These are phyloP conservation scores for Fusarium chaquense DNA, from an alignment of 2,329 filamentous ascomycete genomes.

Conservation along the genomic window DNA sequence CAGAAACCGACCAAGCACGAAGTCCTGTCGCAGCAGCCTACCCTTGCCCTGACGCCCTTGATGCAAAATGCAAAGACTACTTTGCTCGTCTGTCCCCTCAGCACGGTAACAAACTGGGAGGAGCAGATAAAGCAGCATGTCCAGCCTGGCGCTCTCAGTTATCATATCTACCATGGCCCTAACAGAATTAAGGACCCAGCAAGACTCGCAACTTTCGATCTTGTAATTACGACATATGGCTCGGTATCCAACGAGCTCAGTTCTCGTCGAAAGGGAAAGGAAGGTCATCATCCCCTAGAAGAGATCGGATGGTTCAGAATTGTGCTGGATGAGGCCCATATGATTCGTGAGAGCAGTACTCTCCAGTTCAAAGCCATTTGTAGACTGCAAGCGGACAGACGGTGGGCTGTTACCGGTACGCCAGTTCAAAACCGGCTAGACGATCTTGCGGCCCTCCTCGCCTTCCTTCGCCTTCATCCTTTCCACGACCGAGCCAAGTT, in stretches of 20 bases:
- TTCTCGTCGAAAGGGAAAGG: constrained; percentile 70
- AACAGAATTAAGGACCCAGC: constrained; percentile 77
- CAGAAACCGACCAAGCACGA: constrained; percentile 54
- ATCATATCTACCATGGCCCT: constrained; percentile 88
- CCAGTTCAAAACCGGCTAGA: constrained; percentile 94
- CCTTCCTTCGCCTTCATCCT: constrained; percentile 85
- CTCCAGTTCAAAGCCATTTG: constrained; percentile 88
- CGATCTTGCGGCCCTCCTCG: constrained; percentile 87
- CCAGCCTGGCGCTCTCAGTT: constrained; percentile 71
- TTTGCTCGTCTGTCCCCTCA: constrained; percentile 87
- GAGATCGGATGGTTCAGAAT: constrained; percentile 93
- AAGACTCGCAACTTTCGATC: constrained; percentile 78
- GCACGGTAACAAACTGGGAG: constrained; percentile 94
- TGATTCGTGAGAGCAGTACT: constrained; percentile 87
- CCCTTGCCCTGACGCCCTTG: constrained; percentile 64
- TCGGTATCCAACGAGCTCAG: constrained; percentile 85
- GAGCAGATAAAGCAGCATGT: constrained; percentile 90
- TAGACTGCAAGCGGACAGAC: constrained; percentile 79
- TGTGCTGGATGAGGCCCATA: constrained; percentile 93
- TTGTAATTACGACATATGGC: constrained; percentile 94
- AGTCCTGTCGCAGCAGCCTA: constrained; percentile 51
- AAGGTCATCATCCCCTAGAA: constrained; percentile 73
- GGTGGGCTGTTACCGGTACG: constrained; percentile 98
- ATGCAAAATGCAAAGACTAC: constrained; percentile 80
- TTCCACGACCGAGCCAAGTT: constrained; percentile 86